Evolutionary conservation across 2,329 filamentous ascomycete species (phyloP).

Genomic region (Aphanoascus verrucosus): DNA sequence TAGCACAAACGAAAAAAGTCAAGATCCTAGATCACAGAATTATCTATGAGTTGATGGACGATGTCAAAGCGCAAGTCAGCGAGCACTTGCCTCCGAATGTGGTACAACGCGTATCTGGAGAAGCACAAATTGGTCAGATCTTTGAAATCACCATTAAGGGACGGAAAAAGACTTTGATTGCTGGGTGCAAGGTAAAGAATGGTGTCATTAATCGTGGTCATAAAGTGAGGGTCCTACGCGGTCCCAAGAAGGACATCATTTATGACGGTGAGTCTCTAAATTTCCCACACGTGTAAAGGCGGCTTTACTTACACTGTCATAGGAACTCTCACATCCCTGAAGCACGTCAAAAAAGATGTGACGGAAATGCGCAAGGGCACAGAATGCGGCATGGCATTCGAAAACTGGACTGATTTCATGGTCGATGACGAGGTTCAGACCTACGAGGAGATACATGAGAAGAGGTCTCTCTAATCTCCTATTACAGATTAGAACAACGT

Average conservation of each 20-base stretch:
- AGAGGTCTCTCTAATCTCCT: conserved; percentile 41
- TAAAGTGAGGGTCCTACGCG: conserved; percentile 60
- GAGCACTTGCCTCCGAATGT: conserved; percentile 58
- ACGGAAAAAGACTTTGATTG: conserved; percentile 60
- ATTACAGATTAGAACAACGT: not conserved
- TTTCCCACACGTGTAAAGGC: not conserved
- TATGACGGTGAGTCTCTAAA: conserved; percentile 61
- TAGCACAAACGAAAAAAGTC: conserved; percentile 63
- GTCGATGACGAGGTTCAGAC: conserved; percentile 78
- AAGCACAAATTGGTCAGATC: conserved; percentile 72
- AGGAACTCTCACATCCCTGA: conserved; percentile 73
- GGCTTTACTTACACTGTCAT: conserved; percentile 4
- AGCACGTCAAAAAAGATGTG: conserved; percentile 87
- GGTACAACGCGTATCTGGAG: conserved; percentile 63
- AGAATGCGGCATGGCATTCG: conserved; percentile 88
- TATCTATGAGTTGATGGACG: conserved; percentile 43
- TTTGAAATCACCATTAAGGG: conserved; percentile 77
- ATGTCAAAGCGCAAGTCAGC: conserved; percentile 49
- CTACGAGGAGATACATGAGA: conserved; percentile 68
- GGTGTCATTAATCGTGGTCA: conserved; percentile 56
- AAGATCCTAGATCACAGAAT: conserved; percentile 70
- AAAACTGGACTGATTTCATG: conserved; percentile 65
- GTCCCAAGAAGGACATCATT: conserved; percentile 50
- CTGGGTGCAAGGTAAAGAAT: conserved; percentile 78
- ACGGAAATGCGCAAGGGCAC: conserved; percentile 78